Conservation (phyloP, 2,329 filamentous ascomycete species). For the Phialophora tarda region DNA sequence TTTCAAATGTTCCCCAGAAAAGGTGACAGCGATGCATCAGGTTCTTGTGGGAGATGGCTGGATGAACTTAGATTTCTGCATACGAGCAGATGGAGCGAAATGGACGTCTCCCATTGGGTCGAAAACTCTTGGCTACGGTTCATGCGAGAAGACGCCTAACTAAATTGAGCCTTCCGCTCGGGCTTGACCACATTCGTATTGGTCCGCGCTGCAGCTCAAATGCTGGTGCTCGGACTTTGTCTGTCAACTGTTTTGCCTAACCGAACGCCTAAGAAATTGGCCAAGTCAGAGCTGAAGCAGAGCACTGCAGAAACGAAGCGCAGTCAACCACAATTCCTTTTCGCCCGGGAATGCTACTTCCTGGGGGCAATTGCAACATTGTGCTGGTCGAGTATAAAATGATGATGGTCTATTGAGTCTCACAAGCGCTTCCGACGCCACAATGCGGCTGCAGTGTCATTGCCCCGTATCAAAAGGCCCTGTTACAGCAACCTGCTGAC, state of each 20-base stretch:
- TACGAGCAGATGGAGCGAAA: background rate
- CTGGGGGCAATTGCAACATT: slow-evolving; percentile 1
- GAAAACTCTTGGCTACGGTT: background rate
- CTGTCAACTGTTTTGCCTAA: background rate
- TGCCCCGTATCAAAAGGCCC: slow-evolving; percentile 1
- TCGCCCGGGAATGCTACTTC: background rate
- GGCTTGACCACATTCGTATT: slow-evolving; percentile 1
- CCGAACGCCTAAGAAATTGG: background rate
- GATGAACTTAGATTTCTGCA: background rate
- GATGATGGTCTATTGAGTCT: slow-evolving; percentile 4
- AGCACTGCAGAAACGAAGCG: slow-evolving; percentile 12
- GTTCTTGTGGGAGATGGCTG: slow-evolving; percentile 1
- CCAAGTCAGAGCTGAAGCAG: slow-evolving; percentile 4
- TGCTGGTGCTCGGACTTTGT: slow-evolving; percentile 13
- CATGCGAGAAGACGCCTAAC: background rate
- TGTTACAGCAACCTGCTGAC: slow-evolving; percentile 3
- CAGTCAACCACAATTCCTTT: background rate
- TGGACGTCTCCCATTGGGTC: background rate
- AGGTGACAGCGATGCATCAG: background rate
- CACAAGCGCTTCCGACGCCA: slow-evolving; percentile 6
- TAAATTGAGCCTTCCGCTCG: background rate
- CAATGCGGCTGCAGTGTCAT: slow-evolving; percentile 3
- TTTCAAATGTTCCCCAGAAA: background rate
- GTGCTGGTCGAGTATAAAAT: slow-evolving; percentile 12
- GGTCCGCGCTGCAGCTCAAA: slow-evolving; percentile 1